A percentile compares a stretch with the other conserved stretches of the same genome.
These are phyloP conservation scores for Drechslerella stenobrocha DNA, from an alignment of 2,329 filamentous ascomycete species.

Conservation along the genomic window DNA sequence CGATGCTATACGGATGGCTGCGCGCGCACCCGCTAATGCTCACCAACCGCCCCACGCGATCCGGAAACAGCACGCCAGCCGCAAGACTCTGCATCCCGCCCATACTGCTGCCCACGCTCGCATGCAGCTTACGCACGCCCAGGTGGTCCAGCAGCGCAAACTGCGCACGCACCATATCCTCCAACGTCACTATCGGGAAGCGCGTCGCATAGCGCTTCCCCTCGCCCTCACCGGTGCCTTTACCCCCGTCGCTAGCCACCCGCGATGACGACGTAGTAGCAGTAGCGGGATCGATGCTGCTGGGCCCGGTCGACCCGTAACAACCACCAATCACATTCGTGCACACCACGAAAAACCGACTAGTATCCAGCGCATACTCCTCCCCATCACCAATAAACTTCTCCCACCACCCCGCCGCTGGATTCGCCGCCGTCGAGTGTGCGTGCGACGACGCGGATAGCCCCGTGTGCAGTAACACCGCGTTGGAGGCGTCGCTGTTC, in stretches of 20 bases:
- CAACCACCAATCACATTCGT: slow-evolving; percentile 96
- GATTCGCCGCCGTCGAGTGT: slow-evolving; percentile 82
- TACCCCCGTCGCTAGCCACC: background rate
- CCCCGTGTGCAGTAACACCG: slow-evolving; percentile 88
- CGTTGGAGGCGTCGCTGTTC: slow-evolving; percentile 80
- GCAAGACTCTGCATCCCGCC: slow-evolving; percentile 97
- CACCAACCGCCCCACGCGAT: slow-evolving; percentile 77
- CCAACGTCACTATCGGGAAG: slow-evolving; percentile 92
- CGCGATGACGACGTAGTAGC: slow-evolving; percentile 57
- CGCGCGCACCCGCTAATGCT: slow-evolving; percentile 91
- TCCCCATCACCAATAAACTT: slow-evolving; percentile 92
- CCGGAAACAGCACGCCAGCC: slow-evolving; percentile 78
- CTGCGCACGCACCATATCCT: slow-evolving; percentile 97
- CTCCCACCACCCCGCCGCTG: slow-evolving; percentile 96
- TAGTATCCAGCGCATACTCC: slow-evolving; percentile 68
- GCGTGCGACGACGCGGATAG: slow-evolving; percentile 97
- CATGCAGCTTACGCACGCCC: slow-evolving; percentile 76
- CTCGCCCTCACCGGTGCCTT: slow-evolving; percentile 56
- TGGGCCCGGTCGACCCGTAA: slow-evolving; percentile 91
- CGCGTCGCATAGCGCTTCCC: slow-evolving; percentile 80
- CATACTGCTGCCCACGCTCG: slow-evolving; percentile 95
- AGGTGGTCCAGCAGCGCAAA: slow-evolving; percentile 82
- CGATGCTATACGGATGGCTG: slow-evolving; percentile 96
- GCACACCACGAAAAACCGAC: slow-evolving; percentile 91
- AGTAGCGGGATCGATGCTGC: slow-evolving; percentile 78